phyloP scores from a whole-genome alignment of 352 stramenopile species.

The Globisporangium alternatum region DNA sequence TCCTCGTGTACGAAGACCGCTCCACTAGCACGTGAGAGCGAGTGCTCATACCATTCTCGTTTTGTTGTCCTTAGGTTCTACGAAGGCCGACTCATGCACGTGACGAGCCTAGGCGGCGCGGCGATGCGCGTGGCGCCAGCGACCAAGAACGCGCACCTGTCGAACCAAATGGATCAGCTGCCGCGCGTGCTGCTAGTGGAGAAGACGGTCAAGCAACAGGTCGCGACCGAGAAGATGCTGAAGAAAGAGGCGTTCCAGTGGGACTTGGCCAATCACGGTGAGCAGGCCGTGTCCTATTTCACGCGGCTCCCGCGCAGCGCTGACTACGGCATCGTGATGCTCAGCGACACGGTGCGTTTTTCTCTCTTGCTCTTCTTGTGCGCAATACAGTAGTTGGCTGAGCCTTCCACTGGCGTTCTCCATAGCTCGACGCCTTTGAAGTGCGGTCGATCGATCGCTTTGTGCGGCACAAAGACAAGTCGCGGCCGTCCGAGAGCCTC shows the following conservation, averaged over 20 bases:
- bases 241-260: slow-evolving; percentile 64
- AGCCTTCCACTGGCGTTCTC: background rate
- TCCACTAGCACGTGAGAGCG: background rate
- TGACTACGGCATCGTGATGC: slow-evolving; percentile 51
- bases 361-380: background rate
- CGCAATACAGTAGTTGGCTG: no score
- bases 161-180: slow-evolving; percentile 49
- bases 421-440: slow-evolving; percentile 47
- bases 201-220: slow-evolving; percentile 48
- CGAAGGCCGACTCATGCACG: slow-evolving; percentile 47
- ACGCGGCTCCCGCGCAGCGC: slow-evolving; percentile 26
- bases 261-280: slow-evolving; percentile 58
- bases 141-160: slow-evolving; percentile 61
- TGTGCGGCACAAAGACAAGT: slow-evolving; percentile 37
- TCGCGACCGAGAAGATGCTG: slow-evolving; percentile 56
- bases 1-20: slow-evolving; percentile 48
- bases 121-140: slow-evolving; percentile 46
- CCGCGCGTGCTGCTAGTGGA: slow-evolving; percentile 64
- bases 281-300: slow-evolving; percentile 53
- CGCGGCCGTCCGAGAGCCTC: slow-evolving; percentile 22
- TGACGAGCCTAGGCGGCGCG: slow-evolving; percentile 57
- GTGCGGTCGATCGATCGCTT: slow-evolving; percentile 49
- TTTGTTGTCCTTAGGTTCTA: slow-evolving; percentile 46
- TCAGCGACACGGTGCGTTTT: slow-evolving; percentile 48
- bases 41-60: background rate